Evolutionary conservation across 2,329 filamentous ascomycete species (phyloP).

Genomic region (Penicillium sp.): DNA sequence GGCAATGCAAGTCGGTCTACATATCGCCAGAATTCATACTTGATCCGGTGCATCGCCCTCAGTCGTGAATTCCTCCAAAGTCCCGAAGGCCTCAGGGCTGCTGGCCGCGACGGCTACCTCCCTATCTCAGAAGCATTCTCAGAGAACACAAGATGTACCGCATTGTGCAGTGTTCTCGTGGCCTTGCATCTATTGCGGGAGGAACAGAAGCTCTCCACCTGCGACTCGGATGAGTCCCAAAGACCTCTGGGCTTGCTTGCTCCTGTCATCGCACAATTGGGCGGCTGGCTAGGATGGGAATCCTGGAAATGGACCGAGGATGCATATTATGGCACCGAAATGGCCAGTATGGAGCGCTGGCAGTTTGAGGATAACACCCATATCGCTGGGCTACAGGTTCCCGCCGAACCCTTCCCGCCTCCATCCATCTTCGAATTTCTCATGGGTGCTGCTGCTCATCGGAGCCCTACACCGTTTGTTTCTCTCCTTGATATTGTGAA

Average conservation of each 20-base stretch:
- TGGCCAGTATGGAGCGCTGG: conserved; percentile 47
- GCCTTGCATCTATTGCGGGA: conserved; percentile 79
- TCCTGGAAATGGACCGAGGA: conserved; percentile 49
- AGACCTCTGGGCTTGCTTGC: conserved; percentile 48
- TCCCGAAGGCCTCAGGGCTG: conserved; percentile 47
- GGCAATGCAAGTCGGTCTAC: conserved; percentile 19
- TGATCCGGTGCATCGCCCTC: conserved; percentile 46
- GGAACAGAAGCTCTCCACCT: conserved; percentile 71
- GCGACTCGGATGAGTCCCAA: conserved; percentile 42
- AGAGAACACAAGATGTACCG: conserved; percentile 51
- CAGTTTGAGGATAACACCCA: conserved; percentile 48
- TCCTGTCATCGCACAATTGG: conserved; percentile 71
- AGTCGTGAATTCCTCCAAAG: conserved; percentile 59
- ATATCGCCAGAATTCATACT: conserved; percentile 35
- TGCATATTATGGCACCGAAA: conserved; percentile 54
- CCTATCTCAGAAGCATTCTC: conserved; percentile 52
- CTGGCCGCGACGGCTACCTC: conserved; percentile 53
- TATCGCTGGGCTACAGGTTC: conserved; percentile 39
- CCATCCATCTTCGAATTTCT: conserved; percentile 54
- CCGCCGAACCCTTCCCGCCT: conserved; percentile 46
- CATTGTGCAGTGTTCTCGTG: conserved; percentile 60
- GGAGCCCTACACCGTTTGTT: conserved; percentile 37
- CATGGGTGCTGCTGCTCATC: conserved; percentile 34
- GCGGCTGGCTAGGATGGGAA: conserved; percentile 69
- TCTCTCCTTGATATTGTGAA: conserved; percentile 45